Evolutionary conservation across 305 asterid species (phyloP), one percentile per base, ranked within the genome.

Genomic region (Solanum aculeatissimum): DNA sequence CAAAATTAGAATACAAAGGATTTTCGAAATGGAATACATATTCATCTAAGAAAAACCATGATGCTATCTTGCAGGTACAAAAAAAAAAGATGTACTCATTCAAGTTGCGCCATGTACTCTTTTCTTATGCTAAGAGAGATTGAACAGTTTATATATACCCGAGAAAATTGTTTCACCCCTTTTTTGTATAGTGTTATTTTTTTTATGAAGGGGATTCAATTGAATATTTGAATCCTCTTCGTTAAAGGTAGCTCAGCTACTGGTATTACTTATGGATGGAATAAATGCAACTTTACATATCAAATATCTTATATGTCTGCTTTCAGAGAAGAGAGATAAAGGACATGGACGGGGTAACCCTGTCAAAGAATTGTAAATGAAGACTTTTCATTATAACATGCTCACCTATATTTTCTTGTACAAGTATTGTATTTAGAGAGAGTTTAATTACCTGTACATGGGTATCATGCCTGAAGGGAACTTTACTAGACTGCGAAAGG

Each of bases 401-500:
- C 9, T 68, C 9, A 68, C 7, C 9, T 53, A 86, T n/a, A 1
- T 62, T 40, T 60, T 14, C 42, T 27, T 40, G 4, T 35, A 68
- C 15, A 32, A 68, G n/a, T 66, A 14, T 35, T 38, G 9, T 49
- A 35, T 38, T 38, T 3, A 14, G 5, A 65, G 47, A 66, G 74
- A 32, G 38, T 68, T 25, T 49, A 14, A 69, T 10, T 91, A 92
- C 98, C 94, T 93, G 86, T 94, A 94, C 7, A 92, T 78, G 16
- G 97, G 95, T 92, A 93, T 93, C 91, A 92, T 84, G 79, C 95
- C 93, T 0, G 94, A 91, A 77, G 94, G 92, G 6, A 90, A 89
- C 19, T 93, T 93, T 2, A 93, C 85, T 2, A 94, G 85, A 66
- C 89, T 86, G 47, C 93, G 87, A 78, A 94, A 93, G 47, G 98